phyloP scores from a whole-genome alignment of 176 grass and related monocot species.

The Ensete ventricosum region DNA sequence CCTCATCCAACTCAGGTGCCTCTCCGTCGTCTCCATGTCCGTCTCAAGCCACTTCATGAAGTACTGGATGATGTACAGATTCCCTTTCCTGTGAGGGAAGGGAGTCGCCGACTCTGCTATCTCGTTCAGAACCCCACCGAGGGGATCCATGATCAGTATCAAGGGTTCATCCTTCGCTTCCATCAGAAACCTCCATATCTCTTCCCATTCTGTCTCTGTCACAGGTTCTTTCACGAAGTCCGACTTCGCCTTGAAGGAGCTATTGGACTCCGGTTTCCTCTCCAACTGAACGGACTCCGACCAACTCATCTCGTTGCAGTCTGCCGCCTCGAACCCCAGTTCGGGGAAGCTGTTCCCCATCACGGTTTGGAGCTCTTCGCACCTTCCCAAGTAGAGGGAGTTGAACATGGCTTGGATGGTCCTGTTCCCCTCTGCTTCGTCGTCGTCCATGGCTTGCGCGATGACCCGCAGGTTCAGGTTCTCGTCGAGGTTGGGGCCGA shows the following conservation, averaged over 20 bases:
- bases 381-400: conserved; percentile 1
- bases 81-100: conserved; percentile 37
- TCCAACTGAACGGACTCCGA: neutral
- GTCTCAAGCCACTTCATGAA: conserved; percentile 14
- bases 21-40: conserved; percentile 4
- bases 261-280: neutral
- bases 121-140: conserved; percentile 25
- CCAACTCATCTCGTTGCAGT: conserved; percentile 19
- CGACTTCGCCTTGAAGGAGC: conserved; percentile 29
- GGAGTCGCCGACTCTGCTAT: conserved; percentile 24
- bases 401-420: conserved; percentile 20
- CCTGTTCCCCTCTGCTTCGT: neutral
- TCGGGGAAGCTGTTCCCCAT: neutral
- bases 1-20: conserved; percentile 25
- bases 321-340: neutral
- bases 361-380: neutral
- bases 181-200: conserved; percentile 24
- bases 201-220: conserved; percentile 19
- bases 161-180: neutral
- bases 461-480: conserved; percentile 23
- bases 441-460: conserved; percentile 2
- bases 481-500: conserved; percentile 25
- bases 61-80: conserved; percentile 36
- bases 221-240: conserved; percentile 28
- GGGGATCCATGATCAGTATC: conserved; percentile 21